Conservation (phyloP, 345 rosid species). For the Passiflora organensis region DNA sequence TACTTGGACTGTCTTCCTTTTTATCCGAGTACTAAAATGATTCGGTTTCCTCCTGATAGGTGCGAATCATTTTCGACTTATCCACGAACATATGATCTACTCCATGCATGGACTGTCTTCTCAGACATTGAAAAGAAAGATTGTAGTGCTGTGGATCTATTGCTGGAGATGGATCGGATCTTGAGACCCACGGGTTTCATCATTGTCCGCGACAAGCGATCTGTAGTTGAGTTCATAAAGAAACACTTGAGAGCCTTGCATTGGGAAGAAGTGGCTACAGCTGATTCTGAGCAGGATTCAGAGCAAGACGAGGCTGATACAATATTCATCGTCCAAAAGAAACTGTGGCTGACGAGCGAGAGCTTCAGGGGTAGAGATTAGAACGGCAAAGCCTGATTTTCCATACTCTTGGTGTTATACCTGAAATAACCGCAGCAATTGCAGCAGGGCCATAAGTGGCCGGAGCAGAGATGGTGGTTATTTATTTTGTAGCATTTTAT, state of each 20-base stretch:
- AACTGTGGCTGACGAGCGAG: slow-evolving; percentile 82
- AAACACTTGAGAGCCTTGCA: slow-evolving; percentile 71
- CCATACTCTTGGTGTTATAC: neutral
- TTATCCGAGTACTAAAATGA: neutral
- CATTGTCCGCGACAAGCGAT: slow-evolving; percentile 63
- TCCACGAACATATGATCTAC: slow-evolving; percentile 78
- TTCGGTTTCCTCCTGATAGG: slow-evolving; percentile 36
- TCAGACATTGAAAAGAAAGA: slow-evolving; percentile 46
- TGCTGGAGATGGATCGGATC: slow-evolving; percentile 91
- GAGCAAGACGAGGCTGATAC: slow-evolving; percentile 54
- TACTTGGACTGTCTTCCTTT: too few species aligned
- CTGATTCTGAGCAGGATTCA: slow-evolving; percentile 40
- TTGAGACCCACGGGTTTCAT: slow-evolving; percentile 82
- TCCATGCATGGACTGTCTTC: slow-evolving; percentile 19
- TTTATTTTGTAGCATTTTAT: too few species aligned
- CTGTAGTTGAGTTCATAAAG: slow-evolving; percentile 55
- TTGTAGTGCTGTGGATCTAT: slow-evolving; percentile 74
- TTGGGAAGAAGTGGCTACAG: slow-evolving; percentile 69
- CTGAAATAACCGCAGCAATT: neutral
- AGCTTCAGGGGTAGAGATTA: slow-evolving; percentile 67
- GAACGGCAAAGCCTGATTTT: slow-evolving; percentile 8
- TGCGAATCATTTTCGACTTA: slow-evolving; percentile 90
- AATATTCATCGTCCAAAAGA: slow-evolving; percentile 66
- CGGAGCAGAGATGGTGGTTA: too few species aligned
- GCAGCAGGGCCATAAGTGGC: slow-evolving; percentile 1